phyloP scores from a whole-genome alignment of 1,139 yeast genomes.

The Saccharomyces uvarum region DNA sequence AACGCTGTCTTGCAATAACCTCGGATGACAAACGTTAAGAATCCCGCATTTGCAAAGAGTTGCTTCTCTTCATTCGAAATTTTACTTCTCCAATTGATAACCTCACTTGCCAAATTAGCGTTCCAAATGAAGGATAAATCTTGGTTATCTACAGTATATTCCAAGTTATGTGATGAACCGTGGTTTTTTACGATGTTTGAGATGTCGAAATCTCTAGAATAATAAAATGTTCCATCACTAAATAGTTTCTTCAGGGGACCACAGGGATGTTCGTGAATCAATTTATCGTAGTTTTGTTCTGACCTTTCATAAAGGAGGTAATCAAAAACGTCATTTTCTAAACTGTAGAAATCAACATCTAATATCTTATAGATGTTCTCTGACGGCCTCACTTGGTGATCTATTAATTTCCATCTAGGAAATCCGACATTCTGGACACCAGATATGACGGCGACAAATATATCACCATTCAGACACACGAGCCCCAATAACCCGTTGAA shows the following conservation, averaged over 20 bases:
- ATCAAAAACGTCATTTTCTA: conserved; percentile 52
- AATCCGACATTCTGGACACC: conserved; percentile 51
- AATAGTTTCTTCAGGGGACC: conserved; percentile 49
- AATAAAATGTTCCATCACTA: conserved; percentile 58
- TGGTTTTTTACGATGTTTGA: conserved; percentile 57
- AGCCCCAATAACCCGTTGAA: conserved; percentile 57
- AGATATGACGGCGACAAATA: conserved; percentile 54
- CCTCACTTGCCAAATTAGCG: conserved; percentile 47
- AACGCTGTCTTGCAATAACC: conserved; percentile 54
- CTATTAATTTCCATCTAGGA: conserved; percentile 36
- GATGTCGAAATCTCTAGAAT: conserved; percentile 57
- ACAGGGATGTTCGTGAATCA: conserved; percentile 48
- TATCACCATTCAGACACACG: conserved; percentile 45
- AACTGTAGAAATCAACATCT: conserved; percentile 56
- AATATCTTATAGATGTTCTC: conserved; percentile 48
- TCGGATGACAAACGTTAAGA: conserved; percentile 51
- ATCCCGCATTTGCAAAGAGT: conserved; percentile 49
- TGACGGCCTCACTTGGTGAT: conserved; percentile 29
- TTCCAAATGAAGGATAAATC: conserved; percentile 63
- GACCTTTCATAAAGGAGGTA: conserved; percentile 27
- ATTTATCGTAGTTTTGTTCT: conserved; percentile 32
- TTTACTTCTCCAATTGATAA: conserved; percentile 52
- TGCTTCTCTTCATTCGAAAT: conserved; percentile 44
- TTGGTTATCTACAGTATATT: conserved; percentile 38
- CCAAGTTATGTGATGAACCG: conserved; percentile 35